These are phyloP conservation scores for Chlorella sp. DNA, from an alignment of 139 green algal species.

Conservation along the genomic window DNA sequence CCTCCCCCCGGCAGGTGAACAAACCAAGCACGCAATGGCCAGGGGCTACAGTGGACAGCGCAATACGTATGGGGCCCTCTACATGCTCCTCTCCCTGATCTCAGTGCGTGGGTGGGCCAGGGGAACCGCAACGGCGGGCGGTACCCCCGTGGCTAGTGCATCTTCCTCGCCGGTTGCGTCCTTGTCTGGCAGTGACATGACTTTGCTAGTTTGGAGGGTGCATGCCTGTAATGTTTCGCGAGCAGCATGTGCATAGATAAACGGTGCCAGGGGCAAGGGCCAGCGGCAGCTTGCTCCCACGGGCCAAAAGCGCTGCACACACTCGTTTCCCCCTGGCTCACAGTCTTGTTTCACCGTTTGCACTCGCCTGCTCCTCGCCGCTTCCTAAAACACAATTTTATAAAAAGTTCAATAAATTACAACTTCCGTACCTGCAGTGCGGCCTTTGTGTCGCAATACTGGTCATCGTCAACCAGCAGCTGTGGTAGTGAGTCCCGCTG, in stretches of 20 bases:
- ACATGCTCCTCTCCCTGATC: not conserved
- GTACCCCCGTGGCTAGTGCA: not conserved
- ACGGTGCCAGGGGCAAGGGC: too few relatives aligned
- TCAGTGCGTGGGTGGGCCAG: not conserved
- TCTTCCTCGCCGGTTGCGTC: not conserved
- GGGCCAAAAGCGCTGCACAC: not conserved
- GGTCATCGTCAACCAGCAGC: conserved; percentile 21
- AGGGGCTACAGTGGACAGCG: not conserved
- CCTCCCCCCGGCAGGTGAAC: not conserved
- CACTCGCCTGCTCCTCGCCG: not conserved
- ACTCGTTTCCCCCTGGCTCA: not conserved
- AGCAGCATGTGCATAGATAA: too few relatives aligned
- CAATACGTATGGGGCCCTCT: conserved; percentile 4
- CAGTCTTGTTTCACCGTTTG: too few relatives aligned
- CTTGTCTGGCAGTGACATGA: not conserved
- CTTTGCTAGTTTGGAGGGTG: too few relatives aligned
- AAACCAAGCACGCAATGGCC: not conserved
- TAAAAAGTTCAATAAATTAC: too few relatives aligned
- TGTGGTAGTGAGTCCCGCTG: not conserved
- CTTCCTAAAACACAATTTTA: not conserved
- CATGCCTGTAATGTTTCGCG: too few relatives aligned
- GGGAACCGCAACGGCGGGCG: too few relatives aligned
- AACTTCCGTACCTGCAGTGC: not conserved
- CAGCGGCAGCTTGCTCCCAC: not conserved
- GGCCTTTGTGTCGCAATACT: conserved; percentile 12